These are phyloP conservation scores for Ophiocordyceps camponoti-leonardi DNA, from an alignment of 2,329 filamentous ascomycete species.

Conservation along the genomic window DNA sequence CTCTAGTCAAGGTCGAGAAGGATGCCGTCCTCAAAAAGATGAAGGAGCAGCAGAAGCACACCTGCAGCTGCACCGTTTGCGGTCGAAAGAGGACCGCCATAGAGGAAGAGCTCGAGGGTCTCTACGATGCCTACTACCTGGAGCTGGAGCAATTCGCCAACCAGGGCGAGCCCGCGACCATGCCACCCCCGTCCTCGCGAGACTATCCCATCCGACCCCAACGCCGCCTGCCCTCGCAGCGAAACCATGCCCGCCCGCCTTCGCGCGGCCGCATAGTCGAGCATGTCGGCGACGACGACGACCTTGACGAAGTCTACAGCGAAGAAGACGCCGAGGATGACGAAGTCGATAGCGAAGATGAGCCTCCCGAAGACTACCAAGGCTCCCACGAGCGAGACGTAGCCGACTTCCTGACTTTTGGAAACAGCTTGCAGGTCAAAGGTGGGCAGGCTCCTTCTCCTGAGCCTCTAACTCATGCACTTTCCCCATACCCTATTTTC, in stretches of 20 bases:
- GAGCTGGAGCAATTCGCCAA: conserved; percentile 96
- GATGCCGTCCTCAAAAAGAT: conserved; percentile 96
- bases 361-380: conserved; percentile 52
- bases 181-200: conserved; percentile 28
- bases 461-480: no score
- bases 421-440: conserved; percentile 91
- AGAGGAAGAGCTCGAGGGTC: conserved; percentile 90
- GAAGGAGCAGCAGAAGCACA: conserved; percentile 99
- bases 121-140: conserved; percentile 97
- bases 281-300: conserved; percentile 39
- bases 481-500: no score
- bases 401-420: conserved; percentile 90
- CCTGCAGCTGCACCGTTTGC: conserved; percentile 94
- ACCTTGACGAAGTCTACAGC: conserved; percentile 30
- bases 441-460: no score
- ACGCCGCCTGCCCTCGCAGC: conserved; percentile 33
- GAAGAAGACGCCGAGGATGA: conserved; percentile 39
- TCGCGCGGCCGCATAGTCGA: conserved; percentile 59
- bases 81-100: conserved; percentile 92
- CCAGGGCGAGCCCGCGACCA: conserved; percentile 50
- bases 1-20: conserved; percentile 94
- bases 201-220: conserved; percentile 43
- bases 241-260: conserved; percentile 49
- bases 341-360: conserved; percentile 44
- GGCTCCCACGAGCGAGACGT: conserved; percentile 45